phyloP scores from a whole-genome alignment of 441 rosid species.

The Adansonia rubrostipa region DNA sequence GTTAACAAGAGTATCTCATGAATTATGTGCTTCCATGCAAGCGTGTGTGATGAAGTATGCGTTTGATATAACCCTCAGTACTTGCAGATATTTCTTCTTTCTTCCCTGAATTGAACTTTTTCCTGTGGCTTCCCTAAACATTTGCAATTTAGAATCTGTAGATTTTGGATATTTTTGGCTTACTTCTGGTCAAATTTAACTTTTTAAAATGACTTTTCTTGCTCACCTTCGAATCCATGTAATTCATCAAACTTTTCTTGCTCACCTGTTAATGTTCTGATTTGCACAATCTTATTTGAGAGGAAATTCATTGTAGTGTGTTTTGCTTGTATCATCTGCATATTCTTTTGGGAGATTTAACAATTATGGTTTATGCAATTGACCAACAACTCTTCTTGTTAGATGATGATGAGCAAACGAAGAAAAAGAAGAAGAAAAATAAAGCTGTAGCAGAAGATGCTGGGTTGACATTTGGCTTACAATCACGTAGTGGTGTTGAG shows the following conservation, averaged over 20 bases:
- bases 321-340: conserved; percentile 16
- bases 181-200: conserved; percentile 12
- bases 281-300: conserved; percentile 18
- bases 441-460: conserved; percentile 49
- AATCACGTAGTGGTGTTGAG: conserved; percentile 51
- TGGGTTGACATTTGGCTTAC: conserved; percentile 48
- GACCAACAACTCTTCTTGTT: conserved; percentile 30
- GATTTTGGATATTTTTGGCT: not conserved
- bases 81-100: not conserved
- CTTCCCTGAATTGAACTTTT: not conserved
- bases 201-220: conserved; percentile 11
- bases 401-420: conserved; percentile 79
- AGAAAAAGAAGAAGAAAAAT: conserved; percentile 81
- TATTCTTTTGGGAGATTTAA: not conserved
- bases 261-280: not conserved
- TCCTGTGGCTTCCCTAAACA: not conserved
- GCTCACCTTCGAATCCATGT: not conserved
- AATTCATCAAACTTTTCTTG: conserved; percentile 1
- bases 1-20: not conserved
- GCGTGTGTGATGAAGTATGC: not conserved
- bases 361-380: conserved; percentile 12
- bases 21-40: not conserved
- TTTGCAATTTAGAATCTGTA: not conserved
- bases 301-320: not conserved
- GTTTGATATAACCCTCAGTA: not conserved